Evolutionary conservation across 2,329 filamentous ascomycete species (phyloP).

Genomic region (Aureobasidium sp.): DNA sequence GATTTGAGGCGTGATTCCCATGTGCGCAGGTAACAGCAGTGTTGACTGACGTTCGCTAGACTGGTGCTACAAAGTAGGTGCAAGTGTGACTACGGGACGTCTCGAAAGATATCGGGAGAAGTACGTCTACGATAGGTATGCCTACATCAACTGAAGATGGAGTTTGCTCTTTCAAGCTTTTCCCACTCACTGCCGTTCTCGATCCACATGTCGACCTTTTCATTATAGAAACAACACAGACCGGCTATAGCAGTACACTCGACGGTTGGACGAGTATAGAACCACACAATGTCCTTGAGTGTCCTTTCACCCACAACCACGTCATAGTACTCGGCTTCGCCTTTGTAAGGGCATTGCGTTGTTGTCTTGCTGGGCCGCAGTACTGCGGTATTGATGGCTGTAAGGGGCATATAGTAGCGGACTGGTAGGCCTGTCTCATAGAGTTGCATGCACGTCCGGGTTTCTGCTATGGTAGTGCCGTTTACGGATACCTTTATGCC

Average conservation of each 20-base stretch:
- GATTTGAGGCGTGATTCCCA: too few relatives aligned
- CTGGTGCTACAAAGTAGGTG: too few relatives aligned
- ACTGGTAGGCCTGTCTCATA: slow-evolving; percentile 54
- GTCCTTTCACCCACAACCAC: slow-evolving; percentile 42
- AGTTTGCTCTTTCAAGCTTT: slow-evolving; percentile 26
- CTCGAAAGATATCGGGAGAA: too few relatives aligned
- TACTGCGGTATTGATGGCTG: slow-evolving; percentile 36
- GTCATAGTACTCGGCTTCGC: slow-evolving; percentile 56
- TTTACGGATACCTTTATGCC: slow-evolving; percentile 44
- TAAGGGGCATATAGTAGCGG: slow-evolving; percentile 54
- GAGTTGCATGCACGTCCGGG: slow-evolving; percentile 44
- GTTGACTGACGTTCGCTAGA: too few relatives aligned
- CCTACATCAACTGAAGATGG: slow-evolving; percentile 24
- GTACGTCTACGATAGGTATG: too few relatives aligned
- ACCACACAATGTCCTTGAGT: slow-evolving; percentile 54
- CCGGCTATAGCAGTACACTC: slow-evolving; percentile 53
- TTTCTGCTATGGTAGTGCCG: slow-evolving; percentile 44
- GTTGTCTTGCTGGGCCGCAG: slow-evolving; percentile 45
- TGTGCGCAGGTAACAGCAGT: too few relatives aligned
- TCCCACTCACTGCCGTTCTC: slow-evolving; percentile 38
- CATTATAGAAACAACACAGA: slow-evolving; percentile 56
- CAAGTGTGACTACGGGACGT: too few relatives aligned
- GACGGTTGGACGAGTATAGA: slow-evolving; percentile 50
- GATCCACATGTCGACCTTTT: slow-evolving; percentile 57
- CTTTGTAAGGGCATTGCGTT: slow-evolving; percentile 63